Evolutionary conservation across 2,329 filamentous ascomycete genomes (phyloP), one percentile per base, ranked within the genome.

Genomic region (Arthroderma sp.): DNA sequence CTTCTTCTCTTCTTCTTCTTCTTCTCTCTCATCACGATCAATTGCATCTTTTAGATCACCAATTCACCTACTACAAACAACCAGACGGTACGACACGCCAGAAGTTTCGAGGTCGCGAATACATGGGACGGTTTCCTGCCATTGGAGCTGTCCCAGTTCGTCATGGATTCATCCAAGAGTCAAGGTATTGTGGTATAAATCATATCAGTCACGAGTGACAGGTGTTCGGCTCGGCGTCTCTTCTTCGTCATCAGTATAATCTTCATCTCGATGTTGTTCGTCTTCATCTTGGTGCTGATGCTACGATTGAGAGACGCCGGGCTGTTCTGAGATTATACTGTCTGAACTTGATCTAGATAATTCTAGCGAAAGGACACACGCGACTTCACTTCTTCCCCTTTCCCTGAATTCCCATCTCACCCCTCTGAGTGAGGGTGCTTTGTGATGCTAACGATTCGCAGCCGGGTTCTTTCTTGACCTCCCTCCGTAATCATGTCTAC

Each of bases 291-390:
- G 63, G 66, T 65, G 64, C 66, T 67, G 70, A 69, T 31, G 37
- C 55, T 37, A 35, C 6, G 56, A 19, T 9, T 15, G 25, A 9
- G 47, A 51, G 47, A 19, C 13, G 56, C 41, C 57, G 61, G 64
- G 62, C 68, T 67, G 76, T 76, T 84, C 83, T 86, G 83, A 86
- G 83, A 87, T 80, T 74, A 86, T 84, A 87, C 84, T 84, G 83
- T 79, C 75, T 76, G 79, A 87, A 88, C 85, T 88, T 88, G 85
- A 87, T 86, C 84, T 86, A 83, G 82, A 84, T 85, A 87, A 87
- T 87, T 79, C 84, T 84, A 87, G 85, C 85, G 86, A 84, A 88
- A 88, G 85, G 82, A 88, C 81, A 84, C 88, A 85, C 85, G 85
- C 85, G 81, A 82, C 82, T 78, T 54, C 51, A 54, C 51, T 54